These are phyloP conservation scores for Penicillium arizonense DNA, from an alignment of 495 filamentous ascomycete genomes.

Conservation along the genomic window DNA sequence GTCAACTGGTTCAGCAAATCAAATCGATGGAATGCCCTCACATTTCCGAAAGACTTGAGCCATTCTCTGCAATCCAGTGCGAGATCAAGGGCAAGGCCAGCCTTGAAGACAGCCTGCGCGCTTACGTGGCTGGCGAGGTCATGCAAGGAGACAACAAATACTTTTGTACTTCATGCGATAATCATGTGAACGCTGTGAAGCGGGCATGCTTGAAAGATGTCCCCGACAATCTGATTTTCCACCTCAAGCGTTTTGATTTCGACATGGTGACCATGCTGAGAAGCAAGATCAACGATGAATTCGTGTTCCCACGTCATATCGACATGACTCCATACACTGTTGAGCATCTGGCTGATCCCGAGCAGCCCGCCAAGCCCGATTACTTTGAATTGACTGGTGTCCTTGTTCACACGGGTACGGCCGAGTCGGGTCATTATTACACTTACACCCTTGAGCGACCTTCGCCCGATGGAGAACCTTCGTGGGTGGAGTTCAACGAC, in stretches of 20 bases:
- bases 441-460: slow-evolving; percentile 87
- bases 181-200: slow-evolving; percentile 93
- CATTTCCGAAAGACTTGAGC: slow-evolving; percentile 85
- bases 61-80: slow-evolving; percentile 94
- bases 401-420: slow-evolving; percentile 87
- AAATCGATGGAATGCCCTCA: slow-evolving; percentile 92
- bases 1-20: slow-evolving; percentile 90
- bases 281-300: slow-evolving; percentile 94
- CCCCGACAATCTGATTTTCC: slow-evolving; percentile 92
- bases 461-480: slow-evolving; percentile 42
- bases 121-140: slow-evolving; percentile 92
- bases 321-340: slow-evolving; percentile 92
- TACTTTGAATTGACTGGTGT: slow-evolving; percentile 90
- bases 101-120: slow-evolving; percentile 83
- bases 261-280: slow-evolving; percentile 80
- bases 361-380: slow-evolving; percentile 55
- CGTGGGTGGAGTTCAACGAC: slow-evolving; percentile 95
- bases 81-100: slow-evolving; percentile 91
- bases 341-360: slow-evolving; percentile 71
- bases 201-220: slow-evolving; percentile 92
- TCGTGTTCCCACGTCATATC: slow-evolving; percentile 79
- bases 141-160: slow-evolving; percentile 99
- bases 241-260: slow-evolving; percentile 95
- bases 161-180: slow-evolving; percentile 87
- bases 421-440: slow-evolving; percentile 96